Evolutionary conservation across 73 alveolate species (phyloP).

Genomic region (Tetrahymena thermophila): DNA sequence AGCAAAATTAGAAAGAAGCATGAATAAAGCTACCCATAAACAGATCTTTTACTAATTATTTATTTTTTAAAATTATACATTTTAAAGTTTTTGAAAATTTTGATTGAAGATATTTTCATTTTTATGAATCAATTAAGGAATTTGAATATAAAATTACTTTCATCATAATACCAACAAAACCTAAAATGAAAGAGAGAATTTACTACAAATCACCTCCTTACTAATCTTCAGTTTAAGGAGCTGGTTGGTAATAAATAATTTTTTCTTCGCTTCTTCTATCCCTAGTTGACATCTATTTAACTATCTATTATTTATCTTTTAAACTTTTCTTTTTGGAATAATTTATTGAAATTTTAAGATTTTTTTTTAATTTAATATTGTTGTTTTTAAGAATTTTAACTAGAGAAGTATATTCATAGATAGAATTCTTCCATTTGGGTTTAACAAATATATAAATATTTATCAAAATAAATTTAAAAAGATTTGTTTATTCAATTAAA

Average conservation of each 20-base stretch:
- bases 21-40: not conserved
- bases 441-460: not conserved
- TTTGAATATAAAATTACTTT: not conserved
- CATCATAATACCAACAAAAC: not conserved
- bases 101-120: not conserved
- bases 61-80: no score
- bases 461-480: not conserved
- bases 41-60: not conserved
- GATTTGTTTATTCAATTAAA: not conserved
- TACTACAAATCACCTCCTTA: not conserved
- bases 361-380: not conserved
- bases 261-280: not conserved
- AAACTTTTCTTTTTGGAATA: not conserved
- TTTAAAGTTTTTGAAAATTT: no score
- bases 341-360: not conserved
- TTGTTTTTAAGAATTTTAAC: not conserved
- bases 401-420: not conserved
- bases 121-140: not conserved
- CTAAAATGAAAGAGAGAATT: not conserved
- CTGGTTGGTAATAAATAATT: not conserved
- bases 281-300: not conserved
- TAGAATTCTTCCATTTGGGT: not conserved
- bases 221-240: not conserved
- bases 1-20: not conserved
- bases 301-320: not conserved